phyloP scores from a whole-genome alignment of 2,329 filamentous ascomycete species.

The Penicillium brevicompactum region DNA sequence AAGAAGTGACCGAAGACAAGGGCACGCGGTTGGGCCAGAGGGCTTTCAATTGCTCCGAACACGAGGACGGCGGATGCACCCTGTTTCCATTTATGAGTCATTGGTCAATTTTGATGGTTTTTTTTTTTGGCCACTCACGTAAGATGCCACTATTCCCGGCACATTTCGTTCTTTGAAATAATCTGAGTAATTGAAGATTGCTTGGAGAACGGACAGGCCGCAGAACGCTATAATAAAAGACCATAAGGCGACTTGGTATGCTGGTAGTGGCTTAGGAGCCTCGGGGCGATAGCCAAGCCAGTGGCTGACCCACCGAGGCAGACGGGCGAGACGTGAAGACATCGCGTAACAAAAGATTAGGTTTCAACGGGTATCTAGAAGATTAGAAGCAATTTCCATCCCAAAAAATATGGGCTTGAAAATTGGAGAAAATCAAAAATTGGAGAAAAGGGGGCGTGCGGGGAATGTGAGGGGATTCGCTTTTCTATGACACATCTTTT shows the following conservation, averaged over 20 bases:
- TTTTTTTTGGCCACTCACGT: constrained; percentile 20
- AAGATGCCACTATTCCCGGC: constrained; percentile 31
- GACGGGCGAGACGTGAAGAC: constrained; percentile 25
- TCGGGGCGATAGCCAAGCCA: constrained; percentile 32
- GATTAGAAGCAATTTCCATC: neutral
- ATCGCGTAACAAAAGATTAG: constrained; percentile 6
- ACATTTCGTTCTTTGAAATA: constrained; percentile 29
- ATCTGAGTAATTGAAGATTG: constrained; percentile 29
- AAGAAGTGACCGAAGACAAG: constrained; percentile 38
- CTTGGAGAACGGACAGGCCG: constrained; percentile 28
- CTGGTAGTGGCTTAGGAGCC: constrained; percentile 24
- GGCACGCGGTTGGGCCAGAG: constrained; percentile 36
- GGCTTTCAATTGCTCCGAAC: constrained; percentile 36
- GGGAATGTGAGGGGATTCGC: constrained; percentile 1
- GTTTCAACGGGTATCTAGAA: neutral
- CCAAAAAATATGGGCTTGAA: neutral
- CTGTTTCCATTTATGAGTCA: constrained; percentile 8
- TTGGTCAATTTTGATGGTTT: neutral
- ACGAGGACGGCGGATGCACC: constrained; percentile 37
- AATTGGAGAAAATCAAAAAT: constrained; percentile 3
- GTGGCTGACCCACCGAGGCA: constrained; percentile 29
- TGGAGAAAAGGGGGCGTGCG: constrained; percentile 13
- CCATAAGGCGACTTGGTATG: constrained; percentile 27
- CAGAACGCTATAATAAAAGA: constrained; percentile 31
- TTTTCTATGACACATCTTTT: constrained; percentile 5